A percentile compares a stretch with the other conserved stretches of the same genome.
These are phyloP conservation scores for Pezicula rhizophila DNA, from an alignment of 2,329 filamentous ascomycete genomes.

Conservation along the genomic window DNA sequence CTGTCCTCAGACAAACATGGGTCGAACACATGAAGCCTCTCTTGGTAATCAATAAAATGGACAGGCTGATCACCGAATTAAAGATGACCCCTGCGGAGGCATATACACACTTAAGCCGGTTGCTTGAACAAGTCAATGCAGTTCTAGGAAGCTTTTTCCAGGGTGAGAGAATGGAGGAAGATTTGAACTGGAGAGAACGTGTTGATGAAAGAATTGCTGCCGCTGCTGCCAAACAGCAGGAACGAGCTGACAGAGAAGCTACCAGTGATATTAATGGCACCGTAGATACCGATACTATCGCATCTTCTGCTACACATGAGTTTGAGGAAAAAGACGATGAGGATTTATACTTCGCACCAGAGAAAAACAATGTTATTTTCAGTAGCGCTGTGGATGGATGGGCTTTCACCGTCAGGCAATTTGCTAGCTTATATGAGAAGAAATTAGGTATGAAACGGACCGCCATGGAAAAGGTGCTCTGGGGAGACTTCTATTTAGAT, in stretches of 20 bases:
- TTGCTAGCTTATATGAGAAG: conserved; percentile 88
- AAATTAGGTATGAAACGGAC: conserved; percentile 91
- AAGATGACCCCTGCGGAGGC: conserved; percentile 90
- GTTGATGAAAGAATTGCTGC: conserved; percentile 82
- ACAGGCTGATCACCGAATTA: conserved; percentile 86
- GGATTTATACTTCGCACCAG: conserved; percentile 94
- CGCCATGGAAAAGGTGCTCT: conserved; percentile 85
- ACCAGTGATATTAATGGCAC: conserved; percentile 26
- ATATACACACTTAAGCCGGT: conserved; percentile 79
- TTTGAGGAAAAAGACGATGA: conserved; percentile 94
- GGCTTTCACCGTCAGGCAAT: conserved; percentile 95
- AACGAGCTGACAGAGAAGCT: conserved; percentile 28
- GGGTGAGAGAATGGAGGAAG: conserved; percentile 97
- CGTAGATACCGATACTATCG: conserved; percentile 42
- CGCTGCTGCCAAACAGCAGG: conserved; percentile 55
- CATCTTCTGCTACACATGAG: conserved; percentile 50
- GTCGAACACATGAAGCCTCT: conserved; percentile 91
- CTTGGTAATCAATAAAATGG: conserved; percentile 97
- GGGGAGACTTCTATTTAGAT: conserved; percentile 95
- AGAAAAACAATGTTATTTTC: conserved; percentile 99
- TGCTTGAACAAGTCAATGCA: conserved; percentile 94
- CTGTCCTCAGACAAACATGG: conserved; percentile 91
- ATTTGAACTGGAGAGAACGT: conserved; percentile 88
- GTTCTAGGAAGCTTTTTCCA: conserved; percentile 97
- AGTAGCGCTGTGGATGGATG: conserved; percentile 97